Evolutionary conservation across 768 basidiomycete genomes (phyloP).

Genomic region (Cyathus striatus): DNA sequence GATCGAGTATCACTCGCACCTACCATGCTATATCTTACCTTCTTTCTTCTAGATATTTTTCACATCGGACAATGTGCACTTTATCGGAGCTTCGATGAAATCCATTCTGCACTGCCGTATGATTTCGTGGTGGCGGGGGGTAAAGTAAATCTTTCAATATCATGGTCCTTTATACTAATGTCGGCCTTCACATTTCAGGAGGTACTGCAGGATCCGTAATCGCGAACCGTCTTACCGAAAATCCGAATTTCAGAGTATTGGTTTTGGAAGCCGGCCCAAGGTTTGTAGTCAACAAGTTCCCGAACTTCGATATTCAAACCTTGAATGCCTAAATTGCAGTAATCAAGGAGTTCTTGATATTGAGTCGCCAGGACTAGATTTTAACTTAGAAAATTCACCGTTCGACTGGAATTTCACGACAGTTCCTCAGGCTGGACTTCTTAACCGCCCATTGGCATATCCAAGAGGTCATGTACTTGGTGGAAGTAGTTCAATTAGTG

Average conservation of each 20-base stretch:
- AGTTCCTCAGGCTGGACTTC: constrained; percentile 22
- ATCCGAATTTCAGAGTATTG: constrained; percentile 9
- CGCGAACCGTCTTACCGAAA: constrained; percentile 12
- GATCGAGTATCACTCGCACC: not conserved
- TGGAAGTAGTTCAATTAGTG: constrained; percentile 27
- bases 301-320: constrained; percentile 3
- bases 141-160: constrained; percentile 2
- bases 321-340: constrained; percentile 7
- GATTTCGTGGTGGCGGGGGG: constrained; percentile 21
- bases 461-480: constrained; percentile 24
- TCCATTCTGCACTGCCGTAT: constrained; percentile 4
- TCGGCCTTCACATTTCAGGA: constrained; percentile 2
- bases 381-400: constrained; percentile 7
- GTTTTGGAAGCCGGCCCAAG: constrained; percentile 12
- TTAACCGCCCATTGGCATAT: constrained; percentile 17
- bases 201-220: constrained; percentile 16
- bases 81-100: constrained; percentile 8
- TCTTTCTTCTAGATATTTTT: constrained; percentile 4
- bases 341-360: constrained; percentile 9
- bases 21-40: not conserved
- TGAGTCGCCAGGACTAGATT: constrained; percentile 10
- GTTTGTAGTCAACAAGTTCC: constrained; percentile 3
- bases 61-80: constrained; percentile 1
- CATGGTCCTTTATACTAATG: constrained; percentile 2
- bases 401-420: constrained; percentile 33